phyloP scores from a whole-genome alignment of 257 asterid genomes.

The Rehmannia glutinosa region DNA sequence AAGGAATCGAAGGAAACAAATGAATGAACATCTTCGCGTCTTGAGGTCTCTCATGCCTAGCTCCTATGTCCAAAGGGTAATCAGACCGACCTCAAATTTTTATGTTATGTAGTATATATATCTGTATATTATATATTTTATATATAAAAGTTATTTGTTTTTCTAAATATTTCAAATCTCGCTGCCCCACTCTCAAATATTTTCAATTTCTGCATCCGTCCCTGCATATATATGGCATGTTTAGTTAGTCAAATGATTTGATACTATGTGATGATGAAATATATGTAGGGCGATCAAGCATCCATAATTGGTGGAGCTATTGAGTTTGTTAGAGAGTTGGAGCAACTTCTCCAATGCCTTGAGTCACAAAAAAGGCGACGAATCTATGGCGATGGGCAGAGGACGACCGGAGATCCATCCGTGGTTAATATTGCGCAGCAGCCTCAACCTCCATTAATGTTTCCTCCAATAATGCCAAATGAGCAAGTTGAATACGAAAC shows the following conservation, averaged over 20 bases:
- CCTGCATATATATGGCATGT: too few relatives aligned
- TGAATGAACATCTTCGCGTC: constrained; percentile 91
- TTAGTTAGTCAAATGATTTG: too few relatives aligned
- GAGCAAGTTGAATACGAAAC: constrained; percentile 38
- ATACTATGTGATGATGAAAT: too few relatives aligned
- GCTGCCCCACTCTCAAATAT: too few relatives aligned
- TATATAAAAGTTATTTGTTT: too few relatives aligned
- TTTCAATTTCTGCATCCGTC: too few relatives aligned
- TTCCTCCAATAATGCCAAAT: constrained; percentile 45
- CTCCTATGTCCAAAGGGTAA: constrained; percentile 94
- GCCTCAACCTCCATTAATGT: constrained; percentile 32
- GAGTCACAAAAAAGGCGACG: constrained; percentile 90
- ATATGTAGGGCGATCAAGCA: constrained; percentile 86
- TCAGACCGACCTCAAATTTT: too few relatives aligned
- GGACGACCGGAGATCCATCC: constrained; percentile 39
- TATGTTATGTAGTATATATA: too few relatives aligned
- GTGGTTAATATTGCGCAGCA: constrained; percentile 13
- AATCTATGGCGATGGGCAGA: constrained; percentile 51
- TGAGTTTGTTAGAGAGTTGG: constrained; percentile 85
- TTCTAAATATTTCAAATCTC: too few relatives aligned
- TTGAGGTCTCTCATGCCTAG: constrained; percentile 95
- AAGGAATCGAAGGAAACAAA: constrained; percentile 89
- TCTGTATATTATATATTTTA: too few relatives aligned
- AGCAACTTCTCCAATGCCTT: constrained; percentile 90
- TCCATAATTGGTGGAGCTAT: constrained; percentile 96